phyloP scores from a whole-genome alignment of 1,284 basidiomycete species.

The Fereydounia khargensis region DNA sequence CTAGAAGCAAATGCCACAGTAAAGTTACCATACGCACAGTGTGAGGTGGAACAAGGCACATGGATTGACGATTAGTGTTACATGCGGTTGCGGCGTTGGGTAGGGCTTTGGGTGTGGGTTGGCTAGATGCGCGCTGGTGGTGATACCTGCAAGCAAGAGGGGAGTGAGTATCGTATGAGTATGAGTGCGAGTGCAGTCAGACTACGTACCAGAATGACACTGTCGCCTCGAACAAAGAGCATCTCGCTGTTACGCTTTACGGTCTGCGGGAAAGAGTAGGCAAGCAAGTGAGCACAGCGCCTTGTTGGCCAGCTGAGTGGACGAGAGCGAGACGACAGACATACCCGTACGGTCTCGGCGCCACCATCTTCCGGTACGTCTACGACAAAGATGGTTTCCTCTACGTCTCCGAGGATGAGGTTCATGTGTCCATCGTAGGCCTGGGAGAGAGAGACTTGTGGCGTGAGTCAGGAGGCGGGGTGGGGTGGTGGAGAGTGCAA shows the following conservation, averaged over 20 bases:
- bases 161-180: not conserved
- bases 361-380: slow-evolving; percentile 59
- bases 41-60: too few relatives aligned
- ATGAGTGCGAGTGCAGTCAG: too few relatives aligned
- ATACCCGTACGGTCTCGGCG: slow-evolving; percentile 59
- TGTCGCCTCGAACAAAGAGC: slow-evolving; percentile 86
- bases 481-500: slow-evolving; percentile 5
- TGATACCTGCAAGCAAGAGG: slow-evolving; percentile 15
- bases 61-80: too few relatives aligned
- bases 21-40: too few relatives aligned
- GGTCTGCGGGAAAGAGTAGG: too few relatives aligned
- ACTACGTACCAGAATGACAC: slow-evolving; percentile 57
- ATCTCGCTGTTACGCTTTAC: slow-evolving; percentile 94
- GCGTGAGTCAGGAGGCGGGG: not conserved
- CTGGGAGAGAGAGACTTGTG: not conserved
- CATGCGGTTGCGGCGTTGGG: too few relatives aligned
- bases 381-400: slow-evolving; percentile 66
- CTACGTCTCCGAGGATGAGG: slow-evolving; percentile 92
- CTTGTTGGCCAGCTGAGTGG: not conserved
- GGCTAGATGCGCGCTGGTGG: slow-evolving; percentile 37
- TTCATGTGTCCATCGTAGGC: slow-evolving; percentile 99
- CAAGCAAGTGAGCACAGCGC: not conserved
- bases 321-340: not conserved
- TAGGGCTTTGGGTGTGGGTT: too few relatives aligned
- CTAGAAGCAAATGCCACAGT: too few relatives aligned